phyloP scores from a whole-genome alignment of 495 filamentous ascomycete genomes.

The Ramalina intermedia region DNA sequence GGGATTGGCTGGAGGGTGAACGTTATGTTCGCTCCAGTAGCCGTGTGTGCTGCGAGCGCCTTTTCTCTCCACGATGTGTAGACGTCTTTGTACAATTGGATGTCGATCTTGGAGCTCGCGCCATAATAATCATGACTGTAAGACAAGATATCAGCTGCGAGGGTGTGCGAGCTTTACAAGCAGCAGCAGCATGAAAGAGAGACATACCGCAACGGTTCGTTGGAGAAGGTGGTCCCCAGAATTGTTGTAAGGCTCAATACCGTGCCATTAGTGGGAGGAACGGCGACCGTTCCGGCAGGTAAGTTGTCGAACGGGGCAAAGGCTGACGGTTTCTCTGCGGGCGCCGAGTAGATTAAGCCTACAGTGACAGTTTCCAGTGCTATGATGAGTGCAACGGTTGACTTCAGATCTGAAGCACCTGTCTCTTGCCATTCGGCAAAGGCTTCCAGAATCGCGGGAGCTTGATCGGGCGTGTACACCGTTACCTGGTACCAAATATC shows the following conservation, averaged over 20 bases:
- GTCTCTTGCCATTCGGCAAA: constrained; percentile 5
- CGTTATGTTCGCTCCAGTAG: constrained; percentile 2
- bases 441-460: constrained; percentile 1
- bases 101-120: constrained; percentile 2
- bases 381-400: constrained; percentile 1
- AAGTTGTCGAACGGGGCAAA: not conserved
- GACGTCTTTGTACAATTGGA: constrained; percentile 2
- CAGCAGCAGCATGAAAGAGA: too few relatives aligned
- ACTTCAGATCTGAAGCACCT: constrained; percentile 2
- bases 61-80: constrained; percentile 1
- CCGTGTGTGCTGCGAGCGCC: not conserved
- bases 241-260: not conserved
- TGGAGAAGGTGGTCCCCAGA: constrained; percentile 2
- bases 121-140: constrained; percentile 1
- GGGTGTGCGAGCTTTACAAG: not conserved
- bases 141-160: not conserved
- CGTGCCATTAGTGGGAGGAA: too few relatives aligned
- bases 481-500: constrained; percentile 1
- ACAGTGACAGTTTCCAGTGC: constrained; percentile 1
- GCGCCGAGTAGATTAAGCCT: constrained; percentile 1
- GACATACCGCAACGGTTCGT: too few relatives aligned
- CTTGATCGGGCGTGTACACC: not conserved
- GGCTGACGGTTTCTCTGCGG: constrained; percentile 10
- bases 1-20: constrained; percentile 5
- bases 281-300: too few relatives aligned